Evolutionary conservation across 2,329 filamentous ascomycete species (phyloP), one percentile per base, ranked within the genome.

Genomic region (Verticillium zaregamsianum): DNA sequence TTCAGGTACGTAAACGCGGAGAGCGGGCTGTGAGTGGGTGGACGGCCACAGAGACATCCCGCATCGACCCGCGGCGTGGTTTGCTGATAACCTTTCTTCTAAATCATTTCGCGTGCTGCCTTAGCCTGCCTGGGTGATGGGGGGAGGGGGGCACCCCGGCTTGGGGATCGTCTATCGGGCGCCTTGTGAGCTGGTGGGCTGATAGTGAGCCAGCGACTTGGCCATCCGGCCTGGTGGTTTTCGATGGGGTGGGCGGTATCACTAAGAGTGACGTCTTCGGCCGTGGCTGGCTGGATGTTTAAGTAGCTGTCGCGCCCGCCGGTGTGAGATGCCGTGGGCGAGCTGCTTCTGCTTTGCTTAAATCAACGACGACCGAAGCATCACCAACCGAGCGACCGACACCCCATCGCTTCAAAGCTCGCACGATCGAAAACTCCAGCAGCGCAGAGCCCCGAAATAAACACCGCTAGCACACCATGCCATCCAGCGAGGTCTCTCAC

Each of bases 401-500:
- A 14, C 28, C 4, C 4, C 28, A 6, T 28, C 28, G 28, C 28
- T 28, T 5, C 28, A 28, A 28, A 28, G 28, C n/a, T 20, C 33
- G n/a, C 20, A 17, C 37, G 37, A 39, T 5, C 37, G 11, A 39
- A n/a, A 32, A 20, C 25, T 33, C 17, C 32, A 8, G 28, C 28
- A 28, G 4, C 28, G 28, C 28, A 28, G 28, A 28, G 28, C 28
- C 28, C 28, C 28, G 28, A 28, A 28, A 28, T 28, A 3, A 28
- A 28, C 28, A 28, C 28, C 28, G 1, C 28, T 5, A 28, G 28
- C 33, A 37, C 57, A 68, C 63, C 25, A 79, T 78, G 74, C 61
- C 71, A 35, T 68, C 68, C 15, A 67, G 75, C 59, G 83, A 86
- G 70, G 80, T 86, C 59, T 86, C 84, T 17, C 84, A 87, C 75